phyloP scores from a whole-genome alignment of 306 rosid species.

The Macrotyloma uniflorum region DNA sequence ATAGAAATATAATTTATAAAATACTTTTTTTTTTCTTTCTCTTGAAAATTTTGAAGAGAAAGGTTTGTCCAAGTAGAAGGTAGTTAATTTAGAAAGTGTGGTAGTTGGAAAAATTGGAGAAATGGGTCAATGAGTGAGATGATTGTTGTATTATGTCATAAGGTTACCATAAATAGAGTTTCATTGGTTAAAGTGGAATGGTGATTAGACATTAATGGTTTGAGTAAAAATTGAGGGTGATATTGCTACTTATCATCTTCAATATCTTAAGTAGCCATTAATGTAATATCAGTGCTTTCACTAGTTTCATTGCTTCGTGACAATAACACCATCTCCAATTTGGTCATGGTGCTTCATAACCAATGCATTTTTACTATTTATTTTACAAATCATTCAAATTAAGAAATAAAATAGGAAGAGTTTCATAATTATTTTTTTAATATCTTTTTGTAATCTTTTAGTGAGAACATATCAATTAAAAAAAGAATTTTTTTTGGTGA shows the following conservation, averaged over 20 bases:
- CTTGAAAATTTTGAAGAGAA: no score
- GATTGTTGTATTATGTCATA: conserved; percentile 1
- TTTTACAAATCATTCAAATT: not conserved
- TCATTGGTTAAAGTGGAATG: conserved; percentile 6
- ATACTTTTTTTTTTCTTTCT: no score
- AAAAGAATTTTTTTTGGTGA: not conserved
- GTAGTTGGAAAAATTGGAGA: not conserved
- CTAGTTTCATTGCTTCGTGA: not conserved
- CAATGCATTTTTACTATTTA: not conserved
- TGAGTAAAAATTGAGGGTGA: not conserved
- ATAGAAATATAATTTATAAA: no score
- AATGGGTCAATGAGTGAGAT: conserved; percentile 17
- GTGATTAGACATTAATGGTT: conserved; percentile 21
- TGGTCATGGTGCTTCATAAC: not conserved
- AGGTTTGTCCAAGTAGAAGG: no score
- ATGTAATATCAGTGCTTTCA: not conserved
- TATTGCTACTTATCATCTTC: conserved; percentile 2
- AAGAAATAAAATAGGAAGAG: not conserved
- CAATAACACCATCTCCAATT: not conserved
- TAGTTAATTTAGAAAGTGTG: no score
- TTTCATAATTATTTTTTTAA: not conserved
- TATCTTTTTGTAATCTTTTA: not conserved
- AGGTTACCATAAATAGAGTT: not conserved
- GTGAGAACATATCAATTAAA: not conserved
- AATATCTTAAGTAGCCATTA: conserved; percentile 6